These are phyloP conservation scores for Termitomyces titanicus DNA, from an alignment of 768 basidiomycete species.

Conservation along the genomic window DNA sequence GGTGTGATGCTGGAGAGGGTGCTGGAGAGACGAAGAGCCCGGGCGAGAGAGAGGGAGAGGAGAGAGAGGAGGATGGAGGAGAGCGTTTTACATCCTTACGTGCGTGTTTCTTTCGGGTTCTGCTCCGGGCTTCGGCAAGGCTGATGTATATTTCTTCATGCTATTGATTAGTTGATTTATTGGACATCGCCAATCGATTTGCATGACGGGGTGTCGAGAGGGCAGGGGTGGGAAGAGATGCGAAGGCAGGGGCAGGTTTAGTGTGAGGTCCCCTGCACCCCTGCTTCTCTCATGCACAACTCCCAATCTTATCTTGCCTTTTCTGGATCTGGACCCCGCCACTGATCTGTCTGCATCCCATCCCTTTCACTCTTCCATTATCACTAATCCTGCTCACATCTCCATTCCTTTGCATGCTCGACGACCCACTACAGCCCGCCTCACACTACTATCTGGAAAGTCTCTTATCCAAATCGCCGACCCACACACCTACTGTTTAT, in stretches of 20 bases:
- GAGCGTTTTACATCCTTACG: constrained; percentile 14
- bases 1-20: constrained; percentile 1
- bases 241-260: background rate
- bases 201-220: constrained; percentile 7
- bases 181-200: constrained; percentile 45
- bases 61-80: constrained; percentile 7
- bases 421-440: background rate
- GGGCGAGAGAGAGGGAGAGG: constrained; percentile 1
- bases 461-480: too few relatives aligned
- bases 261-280: background rate
- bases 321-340: background rate
- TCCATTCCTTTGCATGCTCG: background rate
- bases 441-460: too few relatives aligned
- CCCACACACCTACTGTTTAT: background rate
- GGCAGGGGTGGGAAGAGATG: background rate
- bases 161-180: constrained; percentile 31
- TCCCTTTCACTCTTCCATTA: background rate
- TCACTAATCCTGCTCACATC: background rate
- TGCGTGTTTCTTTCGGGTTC: background rate
- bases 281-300: background rate
- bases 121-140: background rate
- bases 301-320: background rate
- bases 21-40: background rate
- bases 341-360: background rate
- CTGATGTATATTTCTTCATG: background rate